Percentiles rank a stretch among this genome's conserved stretches.
These are phyloP conservation scores for Penicillium desertorum DNA, from an alignment of 495 filamentous ascomycete species.

Conservation along the genomic window DNA sequence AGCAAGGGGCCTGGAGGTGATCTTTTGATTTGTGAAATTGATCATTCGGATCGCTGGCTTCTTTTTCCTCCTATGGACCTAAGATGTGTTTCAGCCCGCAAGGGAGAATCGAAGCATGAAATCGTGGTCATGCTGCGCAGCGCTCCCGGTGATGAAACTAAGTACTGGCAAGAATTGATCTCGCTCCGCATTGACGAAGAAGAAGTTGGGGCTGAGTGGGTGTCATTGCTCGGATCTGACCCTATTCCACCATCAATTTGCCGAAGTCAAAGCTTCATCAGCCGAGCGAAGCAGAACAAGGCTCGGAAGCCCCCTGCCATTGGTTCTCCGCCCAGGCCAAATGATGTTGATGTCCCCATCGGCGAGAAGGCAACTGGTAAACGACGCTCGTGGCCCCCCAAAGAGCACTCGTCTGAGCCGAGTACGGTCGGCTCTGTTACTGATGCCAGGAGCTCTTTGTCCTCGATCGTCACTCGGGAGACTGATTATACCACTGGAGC, in stretches of 20 bases:
- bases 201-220: slow-evolving; percentile 81
- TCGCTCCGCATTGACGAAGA: slow-evolving; percentile 68
- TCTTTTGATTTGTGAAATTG: slow-evolving; percentile 85
- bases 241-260: slow-evolving; percentile 70
- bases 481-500: slow-evolving; percentile 38
- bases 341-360: slow-evolving; percentile 66
- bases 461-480: slow-evolving; percentile 39
- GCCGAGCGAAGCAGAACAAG: slow-evolving; percentile 42
- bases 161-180: slow-evolving; percentile 79
- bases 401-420: slow-evolving; percentile 39
- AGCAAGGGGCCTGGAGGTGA: slow-evolving; percentile 65
- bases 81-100: slow-evolving; percentile 72
- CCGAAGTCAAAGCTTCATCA: slow-evolving; percentile 53
- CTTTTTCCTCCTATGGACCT: slow-evolving; percentile 81
- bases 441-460: slow-evolving; percentile 33
- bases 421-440: slow-evolving; percentile 38
- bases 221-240: slow-evolving; percentile 72
- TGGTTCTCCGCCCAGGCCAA: slow-evolving; percentile 42
- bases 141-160: slow-evolving; percentile 35
- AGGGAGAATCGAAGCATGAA: slow-evolving; percentile 66
- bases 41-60: slow-evolving; percentile 73
- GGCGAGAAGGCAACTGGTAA: slow-evolving; percentile 58
- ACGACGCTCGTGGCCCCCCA: slow-evolving; percentile 36
- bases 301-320: slow-evolving; percentile 32
- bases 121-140: slow-evolving; percentile 80